Base-by-base conservation (phyloP, 2,329 filamentous ascomycete species). In the Diaporthe ilicicola region DNA sequence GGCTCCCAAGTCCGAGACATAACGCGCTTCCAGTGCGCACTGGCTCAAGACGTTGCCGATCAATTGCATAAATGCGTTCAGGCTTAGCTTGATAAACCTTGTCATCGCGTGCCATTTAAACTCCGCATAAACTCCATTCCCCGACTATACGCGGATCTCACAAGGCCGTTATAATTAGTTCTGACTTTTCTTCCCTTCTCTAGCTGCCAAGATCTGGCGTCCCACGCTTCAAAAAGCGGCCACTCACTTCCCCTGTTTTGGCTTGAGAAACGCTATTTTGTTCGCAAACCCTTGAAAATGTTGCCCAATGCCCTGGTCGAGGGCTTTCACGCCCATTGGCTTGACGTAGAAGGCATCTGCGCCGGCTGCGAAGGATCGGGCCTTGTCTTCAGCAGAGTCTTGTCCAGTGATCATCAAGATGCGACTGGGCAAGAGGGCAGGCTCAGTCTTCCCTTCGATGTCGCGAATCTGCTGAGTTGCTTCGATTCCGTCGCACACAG, bases 401-500 rank as follows among this genome's bases (percentile, higher is more conserved):
- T 70, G 69, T 1, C 69, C 69, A 1, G 69, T 70, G 5, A 70
- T 54, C 78, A 76, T 74, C 39, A 72, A 67, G 3, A 74, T 22
- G 19, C 53, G 59, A 27, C 69, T 67, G 7, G 19, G 17, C 7
- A 27, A 32, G 22, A 51, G 39, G 46, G 29, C 39, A 8, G 39
- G 32, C 15, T 27, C n/a, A 12, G 76, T 76, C 10, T 78, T 70
- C 10, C 76, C 61, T 71, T 84, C 81, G 1, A 82, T 70, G 12
- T 77, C 74, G 8, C 82, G 77, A 32, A 84, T 84, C 53, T 81
- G 78, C 17, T 68, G 54, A 1, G 81, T 83, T 0, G 80, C 79
- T n/a, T 81, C 77, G n/a, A 82, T 72, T 0, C 82, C 82, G 59
- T 84, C 82, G 70, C 80, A 82, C 19, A 83, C 76, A 3, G 82